Percentiles rank a stretch among this genome's conserved stretches.
These are phyloP conservation scores for Leccinellum rugosiceps DNA, from an alignment of 768 basidiomycete species.

Conservation along the genomic window DNA sequence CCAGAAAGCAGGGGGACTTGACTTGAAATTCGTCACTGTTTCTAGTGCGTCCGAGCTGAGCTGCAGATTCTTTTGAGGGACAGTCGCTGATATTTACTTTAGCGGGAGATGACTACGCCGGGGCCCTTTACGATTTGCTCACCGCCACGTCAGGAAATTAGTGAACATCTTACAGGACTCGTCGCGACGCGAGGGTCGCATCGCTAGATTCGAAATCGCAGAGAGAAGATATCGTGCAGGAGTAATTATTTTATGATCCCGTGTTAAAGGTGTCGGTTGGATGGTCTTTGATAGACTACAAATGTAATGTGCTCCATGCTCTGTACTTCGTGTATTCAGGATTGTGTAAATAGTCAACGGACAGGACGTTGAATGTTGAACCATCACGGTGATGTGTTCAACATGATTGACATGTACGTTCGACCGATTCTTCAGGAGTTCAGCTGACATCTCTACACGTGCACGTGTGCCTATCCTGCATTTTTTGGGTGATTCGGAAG, in stretches of 20 bases:
- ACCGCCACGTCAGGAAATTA: not conserved
- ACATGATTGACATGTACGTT: too few species aligned
- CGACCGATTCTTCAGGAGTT: too few species aligned
- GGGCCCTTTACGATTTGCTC: constrained; percentile 1
- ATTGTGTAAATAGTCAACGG: not conserved
- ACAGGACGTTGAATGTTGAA: too few species aligned
- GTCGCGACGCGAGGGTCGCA: too few species aligned
- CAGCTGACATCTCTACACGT: too few species aligned
- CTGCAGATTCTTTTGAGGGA: not conserved
- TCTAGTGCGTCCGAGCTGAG: constrained; percentile 5
- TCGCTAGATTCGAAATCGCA: not conserved
- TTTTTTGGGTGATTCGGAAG: too few species aligned
- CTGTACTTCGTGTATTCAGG: not conserved
- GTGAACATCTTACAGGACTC: not conserved
- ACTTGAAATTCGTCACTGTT: constrained; percentile 3
- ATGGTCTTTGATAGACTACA: not conserved
- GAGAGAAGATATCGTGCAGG: not conserved
- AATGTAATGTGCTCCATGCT: not conserved
- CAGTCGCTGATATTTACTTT: not conserved
- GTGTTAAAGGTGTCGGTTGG: not conserved
- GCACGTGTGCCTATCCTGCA: too few species aligned
- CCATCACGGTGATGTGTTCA: too few species aligned
- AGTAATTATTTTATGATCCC: not conserved
- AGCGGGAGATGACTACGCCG: constrained; percentile 4
- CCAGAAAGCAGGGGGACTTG: not conserved